Evolutionary conservation across 2,329 filamentous ascomycete genomes (phyloP), one percentile per base, ranked within the genome.

Genomic region (Magnaporthiopsis incrustans): DNA sequence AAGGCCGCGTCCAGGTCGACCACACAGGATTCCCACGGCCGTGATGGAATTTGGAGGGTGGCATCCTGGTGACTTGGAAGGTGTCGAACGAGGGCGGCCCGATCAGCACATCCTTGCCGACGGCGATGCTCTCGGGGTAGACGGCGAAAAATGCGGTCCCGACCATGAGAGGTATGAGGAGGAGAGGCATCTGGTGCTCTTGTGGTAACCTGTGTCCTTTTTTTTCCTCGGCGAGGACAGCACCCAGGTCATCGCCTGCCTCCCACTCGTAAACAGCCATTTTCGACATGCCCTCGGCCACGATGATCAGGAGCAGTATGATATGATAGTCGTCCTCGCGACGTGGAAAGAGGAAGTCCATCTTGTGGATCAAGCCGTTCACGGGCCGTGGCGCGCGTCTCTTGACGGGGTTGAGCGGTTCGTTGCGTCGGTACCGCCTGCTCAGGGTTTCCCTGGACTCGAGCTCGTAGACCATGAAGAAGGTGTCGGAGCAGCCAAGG

Each of bases 1-100:
- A 83, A 2, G 92, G 90, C 65, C 91, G 85, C 33, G 91, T 86
- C 93, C 94, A 99, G 30, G 89, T 86, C 4, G 89, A 89, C 90
- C 92, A 97, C 4, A 91, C 75, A 0, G 89, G 89, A 56, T 66
- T 71, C 50, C 71, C 76, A 44, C 66, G 73, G 32, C 80, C 85
- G 66, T 81, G 78, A 67, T 81, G 78, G 44, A 81, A 78, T 44
- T 73, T 68, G 0, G 81, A 83, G 11, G 75, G 73, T 0, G 74
- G 71, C 15, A 76, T 77, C 33, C 74, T 68, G 38, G 75, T 72
- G 2, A 82, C 74, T 53, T 77, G 71, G 38, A 85, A 77, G 7
- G 73, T 70, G 61, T 80, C 76, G 64, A 82, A 84, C 33, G 73
- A 74, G 3, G 82, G 81, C 3, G 79, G 76, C 2, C 82, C 79